These are phyloP conservation scores for Coprinopsis cinerea DNA, from an alignment of 768 basidiomycete genomes.

Conservation along the genomic window DNA sequence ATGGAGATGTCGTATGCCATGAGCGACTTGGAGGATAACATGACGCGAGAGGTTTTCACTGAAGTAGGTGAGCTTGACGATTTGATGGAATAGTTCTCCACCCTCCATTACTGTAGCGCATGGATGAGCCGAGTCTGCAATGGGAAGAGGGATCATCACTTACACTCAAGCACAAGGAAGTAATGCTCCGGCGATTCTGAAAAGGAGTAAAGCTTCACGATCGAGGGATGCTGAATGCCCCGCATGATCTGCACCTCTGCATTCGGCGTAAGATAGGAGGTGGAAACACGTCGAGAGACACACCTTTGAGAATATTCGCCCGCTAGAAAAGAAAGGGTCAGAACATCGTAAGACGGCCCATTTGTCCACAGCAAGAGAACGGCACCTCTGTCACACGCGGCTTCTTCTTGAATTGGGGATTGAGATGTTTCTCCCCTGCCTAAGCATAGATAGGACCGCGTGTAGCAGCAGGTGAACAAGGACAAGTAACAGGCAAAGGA, in stretches of 20 bases:
- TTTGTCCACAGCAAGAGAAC: slow-evolving; percentile 20
- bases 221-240: slow-evolving; percentile 83
- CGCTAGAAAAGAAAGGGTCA: slow-evolving; percentile 55
- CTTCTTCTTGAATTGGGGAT: slow-evolving; percentile 92
- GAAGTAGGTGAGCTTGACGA: slow-evolving; percentile 98
- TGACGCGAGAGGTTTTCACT: slow-evolving; percentile 96
- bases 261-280: slow-evolving; percentile 8
- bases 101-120: slow-evolving; percentile 80
- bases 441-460: slow-evolving; percentile 34
- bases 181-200: slow-evolving; percentile 92
- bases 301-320: slow-evolving; percentile 94
- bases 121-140: slow-evolving; percentile 12
- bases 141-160: slow-evolving; percentile 25
- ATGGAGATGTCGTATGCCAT: slow-evolving; percentile 92
- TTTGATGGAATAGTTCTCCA: slow-evolving; percentile 97
- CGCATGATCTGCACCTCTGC: slow-evolving; percentile 99
- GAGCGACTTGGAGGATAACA: slow-evolving; percentile 92
- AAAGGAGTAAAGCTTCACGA: slow-evolving; percentile 89
- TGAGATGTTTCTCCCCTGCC: slow-evolving; percentile 92
- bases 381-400: slow-evolving; percentile 97
- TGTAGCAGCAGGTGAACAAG: slow-evolving; percentile 21
- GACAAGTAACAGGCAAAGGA: slow-evolving; percentile 17
- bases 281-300: slow-evolving; percentile 9
- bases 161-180: slow-evolving; percentile 88
- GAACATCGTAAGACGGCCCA: slow-evolving; percentile 15